A percentile compares a stretch with the other conserved stretches of the same genome.
Conservation (phyloP, 257 asterid species). For the Catharanthus roseus region DNA sequence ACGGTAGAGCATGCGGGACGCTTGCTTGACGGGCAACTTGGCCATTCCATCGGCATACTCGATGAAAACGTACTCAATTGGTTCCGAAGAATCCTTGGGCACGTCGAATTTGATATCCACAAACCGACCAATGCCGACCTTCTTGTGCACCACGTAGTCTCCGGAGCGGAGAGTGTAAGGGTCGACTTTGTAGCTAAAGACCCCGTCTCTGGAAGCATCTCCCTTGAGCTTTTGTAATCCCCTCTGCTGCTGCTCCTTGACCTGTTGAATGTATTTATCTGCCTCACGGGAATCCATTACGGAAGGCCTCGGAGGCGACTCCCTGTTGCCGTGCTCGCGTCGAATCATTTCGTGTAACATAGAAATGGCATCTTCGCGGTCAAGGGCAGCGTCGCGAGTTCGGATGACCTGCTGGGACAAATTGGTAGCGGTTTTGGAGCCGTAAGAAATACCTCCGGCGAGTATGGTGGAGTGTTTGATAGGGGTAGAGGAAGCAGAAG, state of each 20-base stretch:
- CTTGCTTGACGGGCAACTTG: slow-evolving; percentile 78
- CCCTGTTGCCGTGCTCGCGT: slow-evolving; percentile 66
- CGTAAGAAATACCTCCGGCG: too few species aligned
- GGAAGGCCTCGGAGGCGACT: slow-evolving; percentile 47
- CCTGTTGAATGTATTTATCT: slow-evolving; percentile 75
- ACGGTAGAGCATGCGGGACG: slow-evolving; percentile 84
- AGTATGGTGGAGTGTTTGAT: too few species aligned
- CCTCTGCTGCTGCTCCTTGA: slow-evolving; percentile 86
- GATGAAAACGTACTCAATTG: slow-evolving; percentile 79
- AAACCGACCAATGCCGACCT: slow-evolving; percentile 83
- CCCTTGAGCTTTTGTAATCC: slow-evolving; percentile 86
- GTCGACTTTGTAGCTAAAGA: slow-evolving; percentile 66
- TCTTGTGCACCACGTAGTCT: slow-evolving; percentile 88
- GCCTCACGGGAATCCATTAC: slow-evolving; percentile 69
- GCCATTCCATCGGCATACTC: slow-evolving; percentile 99
- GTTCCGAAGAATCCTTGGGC: slow-evolving; percentile 43
- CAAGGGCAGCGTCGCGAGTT: slow-evolving; percentile 27
- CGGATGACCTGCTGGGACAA: slow-evolving; percentile 19
- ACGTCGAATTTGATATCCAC: slow-evolving; percentile 69
- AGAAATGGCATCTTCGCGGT: slow-evolving; percentile 50
- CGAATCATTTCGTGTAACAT: slow-evolving; percentile 65
- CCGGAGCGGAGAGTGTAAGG: slow-evolving; percentile 79
- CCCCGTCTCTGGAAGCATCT: slow-evolving; percentile 25
- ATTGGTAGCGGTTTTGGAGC: slow-evolving; percentile 19
- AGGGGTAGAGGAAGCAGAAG: too few species aligned